Evolutionary conservation across 495 filamentous ascomycete species (phyloP).

Genomic region (Aspergillus mulundensis): DNA sequence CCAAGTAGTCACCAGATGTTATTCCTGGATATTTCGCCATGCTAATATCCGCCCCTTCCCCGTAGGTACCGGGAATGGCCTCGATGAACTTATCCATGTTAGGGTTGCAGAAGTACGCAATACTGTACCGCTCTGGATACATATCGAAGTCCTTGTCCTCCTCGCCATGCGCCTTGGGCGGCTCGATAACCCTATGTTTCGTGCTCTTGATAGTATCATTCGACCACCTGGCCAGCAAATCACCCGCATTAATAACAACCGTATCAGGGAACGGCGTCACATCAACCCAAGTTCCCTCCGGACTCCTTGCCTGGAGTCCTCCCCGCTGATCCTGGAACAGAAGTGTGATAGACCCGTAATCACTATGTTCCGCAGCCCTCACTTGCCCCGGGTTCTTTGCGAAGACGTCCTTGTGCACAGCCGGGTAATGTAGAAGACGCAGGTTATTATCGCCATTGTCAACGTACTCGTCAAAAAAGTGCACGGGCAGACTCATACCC

Average conservation of each 20-base stretch:
- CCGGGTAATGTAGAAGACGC: conserved; percentile 84
- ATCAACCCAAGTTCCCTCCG: conserved; percentile 73
- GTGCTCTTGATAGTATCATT: conserved; percentile 89
- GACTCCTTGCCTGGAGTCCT: conserved; percentile 78
- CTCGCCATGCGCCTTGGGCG: conserved; percentile 41
- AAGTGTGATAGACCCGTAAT: conserved; percentile 84
- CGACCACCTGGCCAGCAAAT: conserved; percentile 82
- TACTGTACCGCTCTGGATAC: conserved; percentile 47
- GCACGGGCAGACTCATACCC: conserved; percentile 68
- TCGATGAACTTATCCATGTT: conserved; percentile 76
- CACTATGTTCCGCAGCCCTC: conserved; percentile 79
- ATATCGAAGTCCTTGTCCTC: conserved; percentile 22
- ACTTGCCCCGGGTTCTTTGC: conserved; percentile 67
- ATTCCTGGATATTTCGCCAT: conserved; percentile 71
- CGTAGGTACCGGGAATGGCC: conserved; percentile 81
- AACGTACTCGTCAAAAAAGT: conserved; percentile 75
- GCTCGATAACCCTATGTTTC: conserved; percentile 85
- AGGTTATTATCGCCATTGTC: conserved; percentile 78
- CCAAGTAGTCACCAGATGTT: conserved; percentile 77
- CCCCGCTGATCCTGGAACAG: conserved; percentile 85
- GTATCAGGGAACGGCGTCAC: conserved; percentile 78
- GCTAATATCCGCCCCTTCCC: conserved; percentile 50
- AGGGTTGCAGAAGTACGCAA: conserved; percentile 87
- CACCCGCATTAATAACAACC: conserved; percentile 88
- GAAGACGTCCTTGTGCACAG: conserved; percentile 65